These are phyloP conservation scores for Fusarium tuaranense DNA, from an alignment of 2,329 filamentous ascomycete species.

Conservation along the genomic window DNA sequence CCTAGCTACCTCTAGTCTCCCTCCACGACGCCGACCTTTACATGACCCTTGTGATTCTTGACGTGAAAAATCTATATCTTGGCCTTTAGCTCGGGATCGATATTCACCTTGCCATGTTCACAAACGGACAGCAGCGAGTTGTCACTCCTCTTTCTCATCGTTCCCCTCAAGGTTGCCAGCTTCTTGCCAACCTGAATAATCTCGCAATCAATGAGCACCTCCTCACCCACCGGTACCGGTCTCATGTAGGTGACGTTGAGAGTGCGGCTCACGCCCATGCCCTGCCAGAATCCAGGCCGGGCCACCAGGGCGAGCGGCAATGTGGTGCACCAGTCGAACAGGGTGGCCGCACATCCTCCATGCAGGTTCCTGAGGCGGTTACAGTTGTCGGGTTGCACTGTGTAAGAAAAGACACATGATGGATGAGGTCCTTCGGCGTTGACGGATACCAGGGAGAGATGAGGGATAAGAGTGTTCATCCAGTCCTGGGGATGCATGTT, in stretches of 20 bases:
- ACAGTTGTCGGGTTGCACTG: conserved; percentile 62
- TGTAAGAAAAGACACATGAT: conserved; percentile 59
- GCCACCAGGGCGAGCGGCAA: conserved; percentile 67
- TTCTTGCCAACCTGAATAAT: conserved; percentile 68
- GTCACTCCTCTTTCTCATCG: conserved; percentile 65
- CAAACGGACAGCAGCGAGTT: conserved; percentile 67
- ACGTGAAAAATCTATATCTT: conserved; percentile 18
- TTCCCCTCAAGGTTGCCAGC: conserved; percentile 64
- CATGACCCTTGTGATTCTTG: not conserved
- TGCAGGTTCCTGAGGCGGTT: conserved; percentile 69
- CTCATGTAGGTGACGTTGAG: conserved; percentile 76
- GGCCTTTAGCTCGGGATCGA: conserved; percentile 58
- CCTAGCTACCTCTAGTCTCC: not conserved
- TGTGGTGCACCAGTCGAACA: conserved; percentile 76
- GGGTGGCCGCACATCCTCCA: conserved; percentile 72
- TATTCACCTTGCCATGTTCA: conserved; percentile 75
- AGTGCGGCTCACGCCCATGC: conserved; percentile 73
- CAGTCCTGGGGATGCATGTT: conserved; percentile 54
- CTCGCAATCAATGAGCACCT: conserved; percentile 67
- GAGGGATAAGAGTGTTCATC: conserved; percentile 55
- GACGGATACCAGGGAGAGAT: conserved; percentile 54
- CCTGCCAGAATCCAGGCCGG: conserved; percentile 70
- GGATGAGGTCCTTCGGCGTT: conserved; percentile 51
- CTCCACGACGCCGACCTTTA: not conserved
- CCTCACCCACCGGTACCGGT: conserved; percentile 65